Evolutionary conservation across 257 asterid genomes (phyloP).

Genomic region (Rauvolfia tetraphylla): DNA sequence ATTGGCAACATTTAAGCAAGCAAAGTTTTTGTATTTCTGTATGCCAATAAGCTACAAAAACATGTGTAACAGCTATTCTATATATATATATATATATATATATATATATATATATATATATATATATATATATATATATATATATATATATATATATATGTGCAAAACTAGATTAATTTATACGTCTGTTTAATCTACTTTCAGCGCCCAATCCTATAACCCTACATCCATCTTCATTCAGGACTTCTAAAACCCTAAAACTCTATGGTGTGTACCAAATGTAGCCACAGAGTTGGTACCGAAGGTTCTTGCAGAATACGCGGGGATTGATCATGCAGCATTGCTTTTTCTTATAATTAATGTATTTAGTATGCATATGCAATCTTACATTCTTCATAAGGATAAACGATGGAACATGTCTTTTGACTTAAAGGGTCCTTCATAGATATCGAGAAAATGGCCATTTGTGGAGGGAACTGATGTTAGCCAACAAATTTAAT

Average conservation of each 20-base stretch:
- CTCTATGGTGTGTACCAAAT: not conserved
- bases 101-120: too few species aligned
- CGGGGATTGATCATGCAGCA: slow-evolving; percentile 26
- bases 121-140: too few species aligned
- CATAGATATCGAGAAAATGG: slow-evolving; percentile 24
- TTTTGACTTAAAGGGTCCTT: slow-evolving; percentile 31
- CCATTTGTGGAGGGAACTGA: slow-evolving; percentile 20
- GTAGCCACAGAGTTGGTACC: slow-evolving; percentile 25
- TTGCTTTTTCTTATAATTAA: not conserved
- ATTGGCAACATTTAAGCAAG: slow-evolving; percentile 2
- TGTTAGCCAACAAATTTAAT: slow-evolving; percentile 18
- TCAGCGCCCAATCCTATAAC: slow-evolving; percentile 8
- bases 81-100: too few species aligned
- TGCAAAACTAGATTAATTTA: not conserved
- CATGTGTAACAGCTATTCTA: slow-evolving; percentile 9
- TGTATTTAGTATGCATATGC: too few species aligned
- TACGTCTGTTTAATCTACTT: not conserved
- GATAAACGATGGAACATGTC: slow-evolving; percentile 40
- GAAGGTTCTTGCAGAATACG: slow-evolving; percentile 38
- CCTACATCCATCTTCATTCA: not conserved
- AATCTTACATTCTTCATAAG: slow-evolving; percentile 20
- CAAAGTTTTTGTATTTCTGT: slow-evolving; percentile 3
- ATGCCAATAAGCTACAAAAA: not conserved
- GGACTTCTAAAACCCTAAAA: slow-evolving; percentile 13
- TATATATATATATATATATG: not conserved